A percentile compares a stretch with the other conserved stretches of the same genome.
These are phyloP conservation scores for Oryza glumipatula DNA, from an alignment of 176 grass and related monocot species.

Conservation along the genomic window DNA sequence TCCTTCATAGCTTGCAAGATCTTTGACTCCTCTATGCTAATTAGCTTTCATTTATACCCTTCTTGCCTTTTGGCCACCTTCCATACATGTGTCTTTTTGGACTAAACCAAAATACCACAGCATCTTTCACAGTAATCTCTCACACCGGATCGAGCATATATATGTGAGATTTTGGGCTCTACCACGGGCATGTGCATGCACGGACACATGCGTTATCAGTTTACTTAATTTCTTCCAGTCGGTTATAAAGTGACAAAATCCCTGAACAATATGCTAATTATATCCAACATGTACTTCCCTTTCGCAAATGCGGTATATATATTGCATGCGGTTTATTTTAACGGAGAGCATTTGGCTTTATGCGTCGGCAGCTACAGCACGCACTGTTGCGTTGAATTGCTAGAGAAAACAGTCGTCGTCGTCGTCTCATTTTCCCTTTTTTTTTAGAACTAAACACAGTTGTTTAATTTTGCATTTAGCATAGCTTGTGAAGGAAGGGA, in stretches of 20 bases:
- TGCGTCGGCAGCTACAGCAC: background rate
- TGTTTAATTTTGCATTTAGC: background rate
- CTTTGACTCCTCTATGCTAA: conserved; percentile 11
- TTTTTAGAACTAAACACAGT: background rate
- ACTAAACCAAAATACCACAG: background rate
- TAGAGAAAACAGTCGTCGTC: background rate
- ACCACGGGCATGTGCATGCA: background rate
- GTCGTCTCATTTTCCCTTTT: background rate
- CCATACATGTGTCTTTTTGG: background rate
- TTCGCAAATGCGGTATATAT: background rate
- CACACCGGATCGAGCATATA: background rate
- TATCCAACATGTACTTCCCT: background rate
- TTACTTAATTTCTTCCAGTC: conserved; percentile 10
- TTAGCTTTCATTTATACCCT: background rate
- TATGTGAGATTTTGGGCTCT: conserved; percentile 6
- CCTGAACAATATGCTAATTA: background rate
- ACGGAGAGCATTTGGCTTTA: background rate
- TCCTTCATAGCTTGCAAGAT: conserved; percentile 10
- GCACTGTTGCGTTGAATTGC: background rate
- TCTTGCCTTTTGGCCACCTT: conserved; percentile 17
- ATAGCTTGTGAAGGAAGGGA: conserved; percentile 4
- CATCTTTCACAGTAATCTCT: background rate
- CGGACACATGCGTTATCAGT: background rate
- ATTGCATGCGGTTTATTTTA: background rate
- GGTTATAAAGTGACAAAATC: conserved; percentile 12